These are phyloP conservation scores for Lepidopterella palustris DNA, from an alignment of 495 filamentous ascomycete species.

Conservation along the genomic window DNA sequence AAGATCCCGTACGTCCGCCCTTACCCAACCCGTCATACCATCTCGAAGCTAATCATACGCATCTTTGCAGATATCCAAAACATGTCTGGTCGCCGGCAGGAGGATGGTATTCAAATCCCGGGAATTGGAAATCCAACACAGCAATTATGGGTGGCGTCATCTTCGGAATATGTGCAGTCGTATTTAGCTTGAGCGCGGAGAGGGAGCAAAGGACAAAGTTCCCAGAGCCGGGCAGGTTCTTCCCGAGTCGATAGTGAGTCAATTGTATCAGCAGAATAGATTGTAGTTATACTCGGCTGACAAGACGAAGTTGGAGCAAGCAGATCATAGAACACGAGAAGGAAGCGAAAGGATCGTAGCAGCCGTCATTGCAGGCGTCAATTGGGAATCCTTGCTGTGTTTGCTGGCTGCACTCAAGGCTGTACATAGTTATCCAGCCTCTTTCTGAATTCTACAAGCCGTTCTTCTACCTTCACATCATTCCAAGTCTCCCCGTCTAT, in stretches of 20 bases:
- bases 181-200: constrained; percentile 78
- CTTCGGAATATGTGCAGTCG: constrained; percentile 63
- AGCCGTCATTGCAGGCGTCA: neutral
- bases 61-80: constrained; percentile 76
- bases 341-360: constrained; percentile 45
- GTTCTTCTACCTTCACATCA: constrained; percentile 48
- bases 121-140: constrained; percentile 93
- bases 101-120: constrained; percentile 92
- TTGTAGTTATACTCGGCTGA: neutral
- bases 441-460: constrained; percentile 28
- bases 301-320: constrained; percentile 70
- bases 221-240: constrained; percentile 84
- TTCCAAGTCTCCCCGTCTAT: constrained; percentile 73
- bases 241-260: constrained; percentile 87
- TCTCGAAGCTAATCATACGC: neutral
- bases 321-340: constrained; percentile 86
- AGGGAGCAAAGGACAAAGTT: constrained; percentile 72
- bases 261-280: neutral
- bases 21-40: constrained; percentile 24
- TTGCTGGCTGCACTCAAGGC: constrained; percentile 26
- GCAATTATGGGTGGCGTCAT: constrained; percentile 70
- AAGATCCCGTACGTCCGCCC: constrained; percentile 75
- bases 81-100: constrained; percentile 98
- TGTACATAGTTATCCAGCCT: constrained; percentile 48
- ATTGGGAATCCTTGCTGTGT: constrained; percentile 18